Conservation (phyloP, 495 filamentous ascomycete species). For the Daldinia bambusicola region DNA sequence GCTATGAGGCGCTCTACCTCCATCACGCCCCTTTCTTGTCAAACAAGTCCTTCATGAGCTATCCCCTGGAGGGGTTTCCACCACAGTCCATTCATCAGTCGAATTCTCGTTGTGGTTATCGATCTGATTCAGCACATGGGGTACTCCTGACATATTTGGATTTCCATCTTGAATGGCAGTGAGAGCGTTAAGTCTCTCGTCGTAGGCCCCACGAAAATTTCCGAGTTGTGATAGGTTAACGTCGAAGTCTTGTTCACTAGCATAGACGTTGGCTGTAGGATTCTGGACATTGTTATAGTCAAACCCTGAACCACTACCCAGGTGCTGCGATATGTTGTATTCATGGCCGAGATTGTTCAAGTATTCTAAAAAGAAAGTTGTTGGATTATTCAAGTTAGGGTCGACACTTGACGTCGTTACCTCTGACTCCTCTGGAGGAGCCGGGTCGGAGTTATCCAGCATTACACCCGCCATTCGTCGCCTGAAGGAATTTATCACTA, state of each 20-base stretch:
- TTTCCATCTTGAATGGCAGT: not conserved
- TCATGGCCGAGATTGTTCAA: not conserved
- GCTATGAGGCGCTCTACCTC: not conserved
- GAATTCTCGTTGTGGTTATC: not conserved
- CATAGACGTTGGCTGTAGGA: not conserved
- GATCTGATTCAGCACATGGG: not conserved
- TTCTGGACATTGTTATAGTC: not conserved
- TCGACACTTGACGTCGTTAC: not conserved
- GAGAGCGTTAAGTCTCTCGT: not conserved
- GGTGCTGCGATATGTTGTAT: not conserved
- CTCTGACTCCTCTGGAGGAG: not conserved
- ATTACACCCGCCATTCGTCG: not conserved
- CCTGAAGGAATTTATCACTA: not conserved
- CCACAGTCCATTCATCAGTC: not conserved
- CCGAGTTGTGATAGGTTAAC: not conserved
- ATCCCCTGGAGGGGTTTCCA: not conserved
- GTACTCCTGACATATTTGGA: not conserved
- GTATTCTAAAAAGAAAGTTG: conserved; percentile 5
- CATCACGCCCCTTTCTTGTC: not conserved
- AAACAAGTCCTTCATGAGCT: not conserved
- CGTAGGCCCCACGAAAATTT: not conserved
- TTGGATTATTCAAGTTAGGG: not conserved
- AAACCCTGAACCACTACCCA: not conserved
- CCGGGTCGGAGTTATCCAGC: not conserved
- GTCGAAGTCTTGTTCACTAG: not conserved